A percentile compares a stretch with the other conserved stretches of the same genome.
phyloP scores from a whole-genome alignment of 1,284 basidiomycete genomes.

The Grifola frondosa region DNA sequence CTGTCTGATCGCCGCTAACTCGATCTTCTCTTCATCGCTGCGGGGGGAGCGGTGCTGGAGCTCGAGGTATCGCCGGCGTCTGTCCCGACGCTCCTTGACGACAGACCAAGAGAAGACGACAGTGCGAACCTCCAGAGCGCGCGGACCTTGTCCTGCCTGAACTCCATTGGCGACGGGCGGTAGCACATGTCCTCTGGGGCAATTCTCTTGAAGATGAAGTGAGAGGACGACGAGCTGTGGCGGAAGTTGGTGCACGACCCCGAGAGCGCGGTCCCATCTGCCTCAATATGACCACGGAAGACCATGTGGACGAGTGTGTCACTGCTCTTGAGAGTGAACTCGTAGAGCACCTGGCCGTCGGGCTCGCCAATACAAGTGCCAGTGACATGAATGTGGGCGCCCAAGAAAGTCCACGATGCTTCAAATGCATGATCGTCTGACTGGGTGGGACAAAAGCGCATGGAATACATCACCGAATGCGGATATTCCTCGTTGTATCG shows the following conservation, averaged over 20 bases:
- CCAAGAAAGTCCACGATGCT: neutral
- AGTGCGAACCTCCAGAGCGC: slow-evolving; percentile 29
- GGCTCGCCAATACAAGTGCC: neutral
- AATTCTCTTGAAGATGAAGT: slow-evolving; percentile 6
- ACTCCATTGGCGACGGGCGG: slow-evolving; percentile 19
- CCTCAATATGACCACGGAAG: neutral
- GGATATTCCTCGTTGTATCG: neutral
- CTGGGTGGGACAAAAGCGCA: slow-evolving; percentile 1
- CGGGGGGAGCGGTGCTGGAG: slow-evolving; percentile 1
- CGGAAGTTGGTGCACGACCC: slow-evolving; percentile 5
- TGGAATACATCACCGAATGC: neutral
- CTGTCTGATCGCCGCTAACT: too few relatives aligned
- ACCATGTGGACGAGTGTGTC: neutral
- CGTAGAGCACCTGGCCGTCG: neutral
- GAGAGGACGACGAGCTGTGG: slow-evolving; percentile 19
- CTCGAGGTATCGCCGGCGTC: slow-evolving; percentile 7
- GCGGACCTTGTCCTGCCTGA: slow-evolving; percentile 13
- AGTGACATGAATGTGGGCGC: neutral
- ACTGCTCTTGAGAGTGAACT: neutral
- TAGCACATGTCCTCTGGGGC: slow-evolving; percentile 7
- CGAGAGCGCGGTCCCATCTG: slow-evolving; percentile 3
- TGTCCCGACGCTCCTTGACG: slow-evolving; percentile 12
- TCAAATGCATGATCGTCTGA: neutral
- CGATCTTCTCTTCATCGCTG: slow-evolving; percentile 1
- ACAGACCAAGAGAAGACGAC: slow-evolving; percentile 13